phyloP scores from a whole-genome alignment of 1,284 basidiomycete genomes.

The Malassezia obtusa region DNA sequence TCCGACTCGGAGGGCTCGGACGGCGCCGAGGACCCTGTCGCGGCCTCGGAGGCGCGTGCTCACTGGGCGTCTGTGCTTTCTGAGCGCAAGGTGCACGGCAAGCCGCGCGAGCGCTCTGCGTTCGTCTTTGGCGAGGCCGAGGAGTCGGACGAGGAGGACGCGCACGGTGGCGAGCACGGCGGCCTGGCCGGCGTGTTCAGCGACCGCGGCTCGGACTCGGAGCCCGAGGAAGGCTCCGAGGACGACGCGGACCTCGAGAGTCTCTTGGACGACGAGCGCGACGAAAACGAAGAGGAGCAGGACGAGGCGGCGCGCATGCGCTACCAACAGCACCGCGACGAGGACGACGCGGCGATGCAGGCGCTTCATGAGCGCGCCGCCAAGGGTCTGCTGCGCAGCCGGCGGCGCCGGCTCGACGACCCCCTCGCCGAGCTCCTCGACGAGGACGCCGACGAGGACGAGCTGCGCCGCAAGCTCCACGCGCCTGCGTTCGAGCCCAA shows the following conservation, averaged over 20 bases:
- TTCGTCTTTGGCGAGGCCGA: slow-evolving; percentile 46
- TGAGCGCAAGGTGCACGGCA: background rate
- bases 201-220: slow-evolving; percentile 18
- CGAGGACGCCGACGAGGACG: slow-evolving; percentile 42
- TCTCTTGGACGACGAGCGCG: slow-evolving; percentile 37
- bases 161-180: slow-evolving; percentile 22
- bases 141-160: slow-evolving; percentile 41
- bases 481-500: slow-evolving; percentile 22
- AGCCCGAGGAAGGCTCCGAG: slow-evolving; percentile 31
- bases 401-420: slow-evolving; percentile 18
- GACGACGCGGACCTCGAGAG: slow-evolving; percentile 35
- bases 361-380: slow-evolving; percentile 34
- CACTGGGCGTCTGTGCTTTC: background rate
- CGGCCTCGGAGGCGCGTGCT: background rate
- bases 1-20: background rate
- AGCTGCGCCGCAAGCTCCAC: slow-evolving; percentile 21
- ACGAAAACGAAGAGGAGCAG: slow-evolving; percentile 36
- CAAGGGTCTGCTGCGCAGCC: slow-evolving; percentile 27
- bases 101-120: slow-evolving; percentile 3
- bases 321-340: slow-evolving; percentile 31
- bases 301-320: slow-evolving; percentile 27
- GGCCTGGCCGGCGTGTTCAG: slow-evolving; percentile 37
- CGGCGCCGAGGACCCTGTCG: background rate
- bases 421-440: slow-evolving; percentile 35
- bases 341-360: slow-evolving; percentile 28